phyloP scores from a whole-genome alignment of 306 rosid genomes.

The Quercus agrifolia region DNA sequence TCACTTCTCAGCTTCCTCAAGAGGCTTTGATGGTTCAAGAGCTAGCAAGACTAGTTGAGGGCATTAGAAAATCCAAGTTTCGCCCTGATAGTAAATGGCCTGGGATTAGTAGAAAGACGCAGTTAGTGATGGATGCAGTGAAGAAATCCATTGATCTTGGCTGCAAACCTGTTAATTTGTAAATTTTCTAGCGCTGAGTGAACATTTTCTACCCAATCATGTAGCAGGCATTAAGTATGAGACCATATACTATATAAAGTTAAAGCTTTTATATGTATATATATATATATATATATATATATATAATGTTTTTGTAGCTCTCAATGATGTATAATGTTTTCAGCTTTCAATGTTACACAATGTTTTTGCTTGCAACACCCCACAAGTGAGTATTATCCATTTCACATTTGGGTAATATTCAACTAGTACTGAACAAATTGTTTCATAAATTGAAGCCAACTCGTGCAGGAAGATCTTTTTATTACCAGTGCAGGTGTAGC shows the following conservation, averaged over 20 bases:
- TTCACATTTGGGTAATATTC: background rate
- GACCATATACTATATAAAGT: background rate
- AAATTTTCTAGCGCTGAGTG: slow-evolving; percentile 1
- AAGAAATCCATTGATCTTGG: slow-evolving; percentile 62
- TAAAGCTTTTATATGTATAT: background rate
- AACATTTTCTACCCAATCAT: background rate
- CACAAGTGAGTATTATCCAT: background rate
- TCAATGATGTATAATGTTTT: background rate
- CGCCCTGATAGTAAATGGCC: slow-evolving; percentile 58
- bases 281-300: background rate
- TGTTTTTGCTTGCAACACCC: background rate
- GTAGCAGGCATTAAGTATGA: background rate
- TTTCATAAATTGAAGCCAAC: too few species aligned
- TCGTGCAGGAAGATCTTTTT: too few species aligned
- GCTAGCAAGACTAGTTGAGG: slow-evolving; percentile 45
- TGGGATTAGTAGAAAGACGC: slow-evolving; percentile 61
- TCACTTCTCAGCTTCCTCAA: slow-evolving; percentile 53
- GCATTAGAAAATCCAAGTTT: slow-evolving; percentile 33
- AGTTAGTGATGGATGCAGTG: slow-evolving; percentile 66
- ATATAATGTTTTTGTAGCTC: background rate
- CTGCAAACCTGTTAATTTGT: slow-evolving; percentile 49
- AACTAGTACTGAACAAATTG: background rate
- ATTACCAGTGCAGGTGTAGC: too few species aligned
- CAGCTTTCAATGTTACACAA: background rate
- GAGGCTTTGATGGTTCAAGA: slow-evolving; percentile 78